phyloP scores from a whole-genome alignment of 2,329 filamentous ascomycete genomes.

The Ampelomyces quisqualis region DNA sequence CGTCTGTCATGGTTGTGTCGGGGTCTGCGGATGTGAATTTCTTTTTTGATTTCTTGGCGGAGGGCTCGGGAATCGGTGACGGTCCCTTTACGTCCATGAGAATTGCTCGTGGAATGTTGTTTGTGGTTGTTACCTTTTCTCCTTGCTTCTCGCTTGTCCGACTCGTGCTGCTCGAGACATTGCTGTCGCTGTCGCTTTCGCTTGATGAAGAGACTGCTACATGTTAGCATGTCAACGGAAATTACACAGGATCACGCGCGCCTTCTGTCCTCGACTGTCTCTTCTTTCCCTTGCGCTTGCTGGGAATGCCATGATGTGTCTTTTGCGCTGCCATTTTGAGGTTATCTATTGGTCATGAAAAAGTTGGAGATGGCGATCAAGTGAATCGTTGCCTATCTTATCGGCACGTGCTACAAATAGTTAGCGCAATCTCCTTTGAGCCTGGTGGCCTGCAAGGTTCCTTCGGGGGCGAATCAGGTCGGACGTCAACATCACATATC shows the following conservation, averaged over 20 bases:
- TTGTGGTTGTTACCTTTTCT: background rate
- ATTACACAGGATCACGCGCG: constrained; percentile 1
- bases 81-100: constrained; percentile 1
- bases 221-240: constrained; percentile 9
- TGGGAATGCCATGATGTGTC: constrained; percentile 17
- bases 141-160: constrained; percentile 4
- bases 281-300: constrained; percentile 33
- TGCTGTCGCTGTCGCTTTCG: constrained; percentile 39
- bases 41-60: constrained; percentile 17
- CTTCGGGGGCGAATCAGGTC: too few species aligned
- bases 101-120: background rate
- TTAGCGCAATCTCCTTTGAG: too few species aligned
- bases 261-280: constrained; percentile 35
- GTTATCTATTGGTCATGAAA: background rate
- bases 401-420: too few species aligned
- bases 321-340: constrained; percentile 28
- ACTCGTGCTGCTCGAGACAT: constrained; percentile 20
- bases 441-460: too few species aligned
- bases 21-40: constrained; percentile 7
- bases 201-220: constrained; percentile 32
- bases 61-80: background rate
- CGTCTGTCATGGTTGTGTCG: constrained; percentile 23
- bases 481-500: too few species aligned
- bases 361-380: too few species aligned
- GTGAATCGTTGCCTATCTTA: too few species aligned